Evolutionary conservation across 2,329 filamentous ascomycete genomes (phyloP).

Genomic region (Xenoacremonium recifei): DNA sequence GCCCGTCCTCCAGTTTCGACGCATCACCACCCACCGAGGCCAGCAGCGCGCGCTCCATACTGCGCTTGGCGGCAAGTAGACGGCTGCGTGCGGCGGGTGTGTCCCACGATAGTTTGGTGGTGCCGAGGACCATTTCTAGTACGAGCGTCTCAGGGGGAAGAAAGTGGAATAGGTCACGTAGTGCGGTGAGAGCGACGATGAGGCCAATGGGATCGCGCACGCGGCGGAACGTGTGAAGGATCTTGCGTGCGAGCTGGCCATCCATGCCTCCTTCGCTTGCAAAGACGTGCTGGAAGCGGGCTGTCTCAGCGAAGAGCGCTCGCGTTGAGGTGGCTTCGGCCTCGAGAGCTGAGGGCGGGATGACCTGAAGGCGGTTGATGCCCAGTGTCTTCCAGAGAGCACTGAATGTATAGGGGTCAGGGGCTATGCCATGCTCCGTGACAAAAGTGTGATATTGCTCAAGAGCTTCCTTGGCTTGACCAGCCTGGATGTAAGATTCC

Average conservation of each 20-base stretch:
- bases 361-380: conserved; percentile 46
- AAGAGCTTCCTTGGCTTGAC: conserved; percentile 53
- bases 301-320: conserved; percentile 46
- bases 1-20: conserved; percentile 34
- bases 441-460: conserved; percentile 56
- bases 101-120: conserved; percentile 43
- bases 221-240: conserved; percentile 50
- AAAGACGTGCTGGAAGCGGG: conserved; percentile 48
- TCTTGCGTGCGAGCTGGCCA: conserved; percentile 46
- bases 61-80: conserved; percentile 41
- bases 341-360: conserved; percentile 27
- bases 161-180: conserved; percentile 44
- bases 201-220: conserved; percentile 44
- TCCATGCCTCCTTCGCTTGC: conserved; percentile 41
- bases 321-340: conserved; percentile 36
- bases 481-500: conserved; percentile 61
- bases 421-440: conserved; percentile 46
- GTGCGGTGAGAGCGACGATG: conserved; percentile 42
- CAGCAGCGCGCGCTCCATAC: conserved; percentile 39
- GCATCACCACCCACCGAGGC: conserved; percentile 28
- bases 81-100: conserved; percentile 38
- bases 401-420: conserved; percentile 68
- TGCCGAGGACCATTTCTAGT: conserved; percentile 46
- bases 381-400: conserved; percentile 62
- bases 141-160: conserved; percentile 44